Percentiles rank a stretch among this genome's conserved stretches.
These are phyloP conservation scores for Helianthus annuus DNA, from an alignment of 129 eudicot genomes.

Conservation along the genomic window DNA sequence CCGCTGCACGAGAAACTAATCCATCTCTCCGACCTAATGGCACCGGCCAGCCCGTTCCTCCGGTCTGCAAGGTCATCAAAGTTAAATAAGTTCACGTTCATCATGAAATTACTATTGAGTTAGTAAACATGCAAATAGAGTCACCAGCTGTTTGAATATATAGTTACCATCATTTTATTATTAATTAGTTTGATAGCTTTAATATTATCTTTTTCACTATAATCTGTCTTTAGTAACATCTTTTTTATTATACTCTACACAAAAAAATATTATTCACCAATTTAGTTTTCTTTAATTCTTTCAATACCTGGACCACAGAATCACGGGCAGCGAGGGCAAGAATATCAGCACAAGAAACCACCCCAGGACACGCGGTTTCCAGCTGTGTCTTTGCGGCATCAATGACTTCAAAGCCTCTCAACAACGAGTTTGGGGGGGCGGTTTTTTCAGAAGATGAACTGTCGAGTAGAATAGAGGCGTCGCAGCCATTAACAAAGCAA, in stretches of 20 bases:
- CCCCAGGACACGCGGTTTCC: conserved; percentile 21
- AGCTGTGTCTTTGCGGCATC: conserved; percentile 28
- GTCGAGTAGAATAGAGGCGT: conserved; percentile 19
- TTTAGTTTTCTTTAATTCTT: no score
- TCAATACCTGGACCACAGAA: conserved; percentile 50
- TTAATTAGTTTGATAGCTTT: no score
- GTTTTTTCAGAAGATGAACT: conserved; percentile 50
- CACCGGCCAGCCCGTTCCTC: conserved; percentile 52
- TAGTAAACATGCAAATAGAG: not conserved
- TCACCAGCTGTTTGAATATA: no score
- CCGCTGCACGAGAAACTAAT: conserved; percentile 58
- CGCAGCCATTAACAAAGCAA: conserved; percentile 27
- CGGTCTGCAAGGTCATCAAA: conserved; percentile 32
- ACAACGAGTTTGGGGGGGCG: conserved; percentile 40
- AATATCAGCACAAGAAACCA: conserved; percentile 33
- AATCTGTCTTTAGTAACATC: no score
- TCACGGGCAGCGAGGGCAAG: conserved; percentile 42
- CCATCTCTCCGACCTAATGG: conserved; percentile 83
- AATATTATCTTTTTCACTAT: no score
- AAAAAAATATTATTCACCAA: no score
- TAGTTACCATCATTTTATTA: no score
- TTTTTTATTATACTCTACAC: no score
- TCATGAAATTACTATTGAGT: not conserved
- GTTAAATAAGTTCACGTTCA: not conserved
- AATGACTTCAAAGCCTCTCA: conserved; percentile 59